Percentiles rank a stretch among this genome's conserved stretches.
Evolutionary conservation across 768 basidiomycete genomes (phyloP).

Genomic region (Leccinum boreale): DNA sequence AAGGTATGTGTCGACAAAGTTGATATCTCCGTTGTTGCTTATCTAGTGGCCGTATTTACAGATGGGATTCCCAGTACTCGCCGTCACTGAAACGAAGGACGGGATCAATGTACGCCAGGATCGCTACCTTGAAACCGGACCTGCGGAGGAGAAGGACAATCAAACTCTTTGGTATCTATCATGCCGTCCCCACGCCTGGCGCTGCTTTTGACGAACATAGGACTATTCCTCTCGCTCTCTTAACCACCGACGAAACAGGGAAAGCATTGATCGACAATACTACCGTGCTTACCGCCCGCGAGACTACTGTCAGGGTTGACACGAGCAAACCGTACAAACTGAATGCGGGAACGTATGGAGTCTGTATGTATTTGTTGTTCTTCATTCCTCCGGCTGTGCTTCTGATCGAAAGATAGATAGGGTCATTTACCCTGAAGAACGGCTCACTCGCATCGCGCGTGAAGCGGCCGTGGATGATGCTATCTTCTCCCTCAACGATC

Average conservation of each 20-base stretch:
- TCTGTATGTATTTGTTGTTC: slow-evolving; percentile 57
- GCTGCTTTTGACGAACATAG: slow-evolving; percentile 33
- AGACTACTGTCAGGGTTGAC: slow-evolving; percentile 67
- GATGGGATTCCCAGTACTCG: slow-evolving; percentile 88
- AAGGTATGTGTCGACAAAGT: slow-evolving; percentile 44
- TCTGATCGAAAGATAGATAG: slow-evolving; percentile 50
- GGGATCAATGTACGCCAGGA: slow-evolving; percentile 85
- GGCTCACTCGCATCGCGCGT: slow-evolving; percentile 71
- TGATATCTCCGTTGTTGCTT: background rate
- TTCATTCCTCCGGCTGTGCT: background rate
- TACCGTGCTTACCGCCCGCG: slow-evolving; percentile 64
- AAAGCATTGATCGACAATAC: slow-evolving; percentile 57
- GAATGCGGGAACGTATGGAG: slow-evolving; percentile 84
- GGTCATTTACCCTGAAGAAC: slow-evolving; percentile 79
- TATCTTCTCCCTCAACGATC: slow-evolving; percentile 77
- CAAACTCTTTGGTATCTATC: slow-evolving; percentile 73
- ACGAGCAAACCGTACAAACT: slow-evolving; percentile 81
- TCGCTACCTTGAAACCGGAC: slow-evolving; percentile 86
- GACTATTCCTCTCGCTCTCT: slow-evolving; percentile 76
- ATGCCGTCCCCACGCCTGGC: background rate
- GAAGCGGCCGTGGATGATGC: slow-evolving; percentile 70
- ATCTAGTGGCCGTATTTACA: slow-evolving; percentile 13
- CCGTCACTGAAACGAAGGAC: slow-evolving; percentile 70
- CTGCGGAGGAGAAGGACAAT: slow-evolving; percentile 76
- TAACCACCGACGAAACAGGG: slow-evolving; percentile 59